Conservation (phyloP, 148 eudicot genomes). For the Vaccinium vitisidaea region DNA sequence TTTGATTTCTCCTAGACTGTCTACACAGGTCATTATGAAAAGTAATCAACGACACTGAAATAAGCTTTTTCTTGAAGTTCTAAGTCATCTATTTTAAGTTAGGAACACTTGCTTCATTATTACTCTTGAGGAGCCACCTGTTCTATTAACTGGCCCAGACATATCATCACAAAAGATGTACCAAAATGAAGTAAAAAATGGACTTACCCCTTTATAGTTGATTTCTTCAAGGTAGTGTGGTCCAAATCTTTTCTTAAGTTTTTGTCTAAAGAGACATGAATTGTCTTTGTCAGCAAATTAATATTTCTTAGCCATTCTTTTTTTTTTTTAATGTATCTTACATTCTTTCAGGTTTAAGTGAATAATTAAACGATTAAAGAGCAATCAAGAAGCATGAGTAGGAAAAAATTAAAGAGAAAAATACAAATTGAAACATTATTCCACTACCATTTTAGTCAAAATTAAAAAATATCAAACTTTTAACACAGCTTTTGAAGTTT, state of each 20-base stretch:
- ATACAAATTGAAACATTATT: no score
- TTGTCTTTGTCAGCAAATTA: constrained; percentile 14
- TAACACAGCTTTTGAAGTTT: no score
- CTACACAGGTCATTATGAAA: no score
- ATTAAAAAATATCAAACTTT: no score
- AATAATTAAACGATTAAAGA: no score
- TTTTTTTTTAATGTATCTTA: background rate
- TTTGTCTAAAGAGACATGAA: background rate
- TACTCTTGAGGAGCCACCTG: background rate
- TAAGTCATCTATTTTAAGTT: background rate
- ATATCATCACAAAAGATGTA: background rate
- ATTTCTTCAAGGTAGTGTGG: background rate
- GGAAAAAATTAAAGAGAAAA: no score
- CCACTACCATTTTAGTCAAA: no score
- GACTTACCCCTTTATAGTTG: background rate
- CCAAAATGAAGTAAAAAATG: constrained; percentile 3
- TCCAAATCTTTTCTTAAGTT: background rate
- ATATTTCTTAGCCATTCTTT: background rate
- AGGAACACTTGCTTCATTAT: background rate
- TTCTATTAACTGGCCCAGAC: background rate
- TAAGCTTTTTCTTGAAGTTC: background rate
- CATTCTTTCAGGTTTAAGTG: background rate
- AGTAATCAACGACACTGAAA: no score
- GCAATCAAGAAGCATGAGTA: no score
- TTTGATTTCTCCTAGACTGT: no score